Evolutionary conservation across 2,329 filamentous ascomycete species (phyloP), one percentile per base, ranked within the genome.

Genomic region (Pseudomassariella vexata): DNA sequence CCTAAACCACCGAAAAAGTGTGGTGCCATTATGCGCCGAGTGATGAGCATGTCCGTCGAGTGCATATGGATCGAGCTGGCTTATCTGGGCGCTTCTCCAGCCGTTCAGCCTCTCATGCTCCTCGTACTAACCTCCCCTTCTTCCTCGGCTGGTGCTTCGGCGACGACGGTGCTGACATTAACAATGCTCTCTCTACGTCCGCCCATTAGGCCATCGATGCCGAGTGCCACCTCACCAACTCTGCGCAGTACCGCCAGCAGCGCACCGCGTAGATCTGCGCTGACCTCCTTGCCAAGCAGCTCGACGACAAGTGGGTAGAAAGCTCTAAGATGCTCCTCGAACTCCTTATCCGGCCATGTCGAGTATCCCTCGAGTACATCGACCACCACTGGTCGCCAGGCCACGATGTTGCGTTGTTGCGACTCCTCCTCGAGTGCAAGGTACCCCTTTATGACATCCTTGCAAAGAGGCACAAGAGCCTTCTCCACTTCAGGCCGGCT

Each of bases 381-480:
- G 12, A 98, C 88, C 2, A 99, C 92, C 1, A 98, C 92, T 0
- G 92, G 92, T 12, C 92, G 74, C 92, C 92, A 99, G 1, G 94
- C 94, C 17, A 94, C 77, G 34, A 98, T 95, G 59, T 98, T 98
- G 35, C 92, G 76, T 55, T 96, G 89, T 60, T 98, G 92, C 18
- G 86, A 94, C 53, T 98, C 94, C 56, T 95, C 89, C 52, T 96
- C 92, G 3, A 98, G 78, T 4, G 73, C 69, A 9, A 87, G 79
- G 57, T 94, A 99, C 10, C 82, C 82, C 22, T 78, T 75, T 39
- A 98, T 82, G 41, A 99, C 95, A 57, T 98, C 92, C 50, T 84
- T 86, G 65, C 92, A 98, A 4, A 99, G 74, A 36, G 94, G 94
- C 17, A 98, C 85, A 17, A 99, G 71, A 2, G 92, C 94, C 24